These are phyloP conservation scores for Fusarium bactridioides DNA, from an alignment of 2,329 filamentous ascomycete species.

Conservation along the genomic window DNA sequence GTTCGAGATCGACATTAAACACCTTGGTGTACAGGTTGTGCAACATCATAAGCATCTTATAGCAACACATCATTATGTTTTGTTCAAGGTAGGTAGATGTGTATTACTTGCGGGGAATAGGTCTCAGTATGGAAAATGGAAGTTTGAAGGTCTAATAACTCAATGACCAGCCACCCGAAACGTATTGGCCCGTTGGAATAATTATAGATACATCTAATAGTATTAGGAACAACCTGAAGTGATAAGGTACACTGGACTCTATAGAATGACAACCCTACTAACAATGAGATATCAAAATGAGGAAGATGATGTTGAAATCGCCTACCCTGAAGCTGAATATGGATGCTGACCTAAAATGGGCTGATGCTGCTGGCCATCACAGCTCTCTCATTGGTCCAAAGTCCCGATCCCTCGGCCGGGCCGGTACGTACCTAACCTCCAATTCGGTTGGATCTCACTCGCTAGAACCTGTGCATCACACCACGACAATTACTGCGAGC, in stretches of 20 bases:
- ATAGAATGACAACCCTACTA: background rate
- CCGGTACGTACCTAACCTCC: slow-evolving; percentile 11
- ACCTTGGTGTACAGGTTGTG: background rate
- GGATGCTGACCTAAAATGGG: background rate
- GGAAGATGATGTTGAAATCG: background rate
- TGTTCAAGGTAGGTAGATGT: background rate
- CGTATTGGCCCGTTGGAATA: background rate
- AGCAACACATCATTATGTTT: background rate
- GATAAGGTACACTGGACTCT: background rate
- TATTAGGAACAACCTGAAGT: background rate
- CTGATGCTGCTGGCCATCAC: background rate
- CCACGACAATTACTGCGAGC: slow-evolving; percentile 29
- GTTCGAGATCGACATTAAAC: background rate
- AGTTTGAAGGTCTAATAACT: background rate
- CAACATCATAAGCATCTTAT: background rate
- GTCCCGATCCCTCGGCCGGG: background rate
- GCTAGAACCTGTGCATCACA: slow-evolving; percentile 30
- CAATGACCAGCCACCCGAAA: background rate
- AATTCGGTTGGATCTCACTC: slow-evolving; percentile 20
- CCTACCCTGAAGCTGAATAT: background rate
- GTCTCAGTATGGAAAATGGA: background rate
- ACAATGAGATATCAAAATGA: background rate
- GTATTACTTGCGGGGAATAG: background rate
- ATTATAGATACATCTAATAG: background rate
- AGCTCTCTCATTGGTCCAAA: slow-evolving; percentile 12